phyloP scores from a whole-genome alignment of 1,284 basidiomycete genomes.

The Malassezia dermatis region DNA sequence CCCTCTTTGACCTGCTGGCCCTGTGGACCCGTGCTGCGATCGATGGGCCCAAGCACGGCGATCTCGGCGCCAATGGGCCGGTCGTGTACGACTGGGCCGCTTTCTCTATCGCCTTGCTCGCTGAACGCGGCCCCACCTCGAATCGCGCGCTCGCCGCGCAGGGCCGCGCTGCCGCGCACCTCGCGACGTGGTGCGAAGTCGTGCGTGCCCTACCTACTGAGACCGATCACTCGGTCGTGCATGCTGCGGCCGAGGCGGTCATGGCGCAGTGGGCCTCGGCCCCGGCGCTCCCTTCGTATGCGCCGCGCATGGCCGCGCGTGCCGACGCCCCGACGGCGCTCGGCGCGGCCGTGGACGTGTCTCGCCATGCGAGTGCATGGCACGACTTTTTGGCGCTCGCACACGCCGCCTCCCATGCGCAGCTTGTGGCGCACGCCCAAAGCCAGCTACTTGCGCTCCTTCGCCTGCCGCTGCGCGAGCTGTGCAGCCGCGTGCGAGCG shows the following conservation, averaged over 20 bases:
- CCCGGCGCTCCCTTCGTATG: neutral
- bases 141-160: neutral
- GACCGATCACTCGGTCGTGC: neutral
- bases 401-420: neutral
- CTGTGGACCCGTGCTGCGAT: constrained; percentile 15
- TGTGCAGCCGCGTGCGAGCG: neutral
- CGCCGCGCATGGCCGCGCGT: neutral
- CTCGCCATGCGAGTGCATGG: neutral
- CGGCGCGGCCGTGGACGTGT: neutral
- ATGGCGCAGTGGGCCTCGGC: neutral
- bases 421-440: neutral
- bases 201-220: neutral
- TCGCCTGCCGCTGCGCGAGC: neutral
- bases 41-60: constrained; percentile 12
- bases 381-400: neutral
- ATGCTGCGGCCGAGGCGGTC: neutral
- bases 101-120: neutral
- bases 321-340: neutral
- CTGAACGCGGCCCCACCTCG: neutral
- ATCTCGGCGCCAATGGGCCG: constrained; percentile 14
- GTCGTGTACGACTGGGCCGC: constrained; percentile 5
- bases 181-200: constrained; percentile 4
- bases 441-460: neutral
- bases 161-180: constrained; percentile 1
- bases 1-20: constrained; percentile 5